Percentiles rank a stretch among this genome's conserved stretches.
These are phyloP conservation scores for Colletotrichum sp. DNA, from an alignment of 2,329 filamentous ascomycete genomes.

Conservation along the genomic window DNA sequence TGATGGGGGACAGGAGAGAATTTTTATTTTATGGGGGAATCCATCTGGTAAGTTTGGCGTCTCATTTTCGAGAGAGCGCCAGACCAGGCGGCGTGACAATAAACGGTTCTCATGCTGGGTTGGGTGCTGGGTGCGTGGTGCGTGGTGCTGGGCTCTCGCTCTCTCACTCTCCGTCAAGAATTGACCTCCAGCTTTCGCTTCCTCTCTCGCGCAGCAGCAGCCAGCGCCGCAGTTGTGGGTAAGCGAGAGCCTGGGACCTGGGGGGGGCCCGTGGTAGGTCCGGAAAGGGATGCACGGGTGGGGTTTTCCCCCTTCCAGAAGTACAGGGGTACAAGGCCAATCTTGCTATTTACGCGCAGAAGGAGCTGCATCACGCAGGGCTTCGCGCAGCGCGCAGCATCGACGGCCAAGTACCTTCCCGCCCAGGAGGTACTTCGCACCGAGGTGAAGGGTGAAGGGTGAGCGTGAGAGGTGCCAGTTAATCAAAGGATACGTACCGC, in stretches of 20 bases:
- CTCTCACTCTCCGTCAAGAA: constrained; percentile 12
- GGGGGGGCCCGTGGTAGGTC: not conserved
- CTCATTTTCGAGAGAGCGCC: constrained; percentile 33
- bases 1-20: constrained; percentile 22
- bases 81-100: constrained; percentile 26
- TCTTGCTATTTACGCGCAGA: not conserved
- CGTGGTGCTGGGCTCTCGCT: constrained; percentile 17
- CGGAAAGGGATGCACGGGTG: constrained; percentile 18
- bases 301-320: constrained; percentile 5
- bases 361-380: not conserved
- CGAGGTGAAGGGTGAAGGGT: not conserved
- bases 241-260: constrained; percentile 12
- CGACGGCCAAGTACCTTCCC: not conserved
- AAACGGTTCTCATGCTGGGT: constrained; percentile 26
- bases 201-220: constrained; percentile 21
- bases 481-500: constrained; percentile 8
- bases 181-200: constrained; percentile 24
- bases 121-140: constrained; percentile 16
- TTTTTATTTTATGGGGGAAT: constrained; percentile 38
- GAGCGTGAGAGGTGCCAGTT: not conserved
- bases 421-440: not conserved
- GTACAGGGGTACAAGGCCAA: constrained; percentile 10
- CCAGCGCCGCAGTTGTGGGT: constrained; percentile 21
- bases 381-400: not conserved
- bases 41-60: constrained; percentile 39